Percentiles rank a stretch among this genome's conserved stretches.
These are phyloP conservation scores for Aspergillus udagawae DNA, from an alignment of 2,329 filamentous ascomycete genomes.

Conservation along the genomic window DNA sequence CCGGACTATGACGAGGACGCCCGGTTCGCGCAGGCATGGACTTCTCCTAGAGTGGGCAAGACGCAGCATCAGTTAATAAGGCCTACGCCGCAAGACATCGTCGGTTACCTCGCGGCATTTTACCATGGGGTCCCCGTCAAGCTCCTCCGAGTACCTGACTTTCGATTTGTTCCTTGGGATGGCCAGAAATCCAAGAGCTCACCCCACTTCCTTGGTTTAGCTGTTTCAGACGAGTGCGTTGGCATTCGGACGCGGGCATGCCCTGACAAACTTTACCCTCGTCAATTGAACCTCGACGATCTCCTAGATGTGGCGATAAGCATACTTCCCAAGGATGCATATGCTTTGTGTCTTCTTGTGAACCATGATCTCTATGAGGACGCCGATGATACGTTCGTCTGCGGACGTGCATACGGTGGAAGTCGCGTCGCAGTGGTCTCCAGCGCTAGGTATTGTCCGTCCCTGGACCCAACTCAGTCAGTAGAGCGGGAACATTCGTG, in stretches of 20 bases:
- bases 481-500: conserved; percentile 54
- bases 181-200: conserved; percentile 7
- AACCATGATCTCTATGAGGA: conserved; percentile 64
- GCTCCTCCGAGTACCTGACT: conserved; percentile 28
- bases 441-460: conserved; percentile 58
- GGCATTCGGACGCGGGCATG: conserved; percentile 51
- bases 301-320: conserved; percentile 55
- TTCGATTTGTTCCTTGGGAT: conserved; percentile 52
- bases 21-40: conserved; percentile 44
- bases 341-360: conserved; percentile 54
- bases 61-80: background rate
- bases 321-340: conserved; percentile 55
- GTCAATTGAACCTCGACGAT: conserved; percentile 55
- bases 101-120: conserved; percentile 46
- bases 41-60: conserved; percentile 18
- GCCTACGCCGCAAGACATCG: conserved; percentile 28
- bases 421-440: conserved; percentile 61
- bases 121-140: conserved; percentile 55
- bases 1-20: conserved; percentile 41
- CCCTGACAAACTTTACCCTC: conserved; percentile 44
- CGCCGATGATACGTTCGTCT: conserved; percentile 64
- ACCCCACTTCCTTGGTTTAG: conserved; percentile 46
- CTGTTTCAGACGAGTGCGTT: conserved; percentile 33
- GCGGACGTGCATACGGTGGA: conserved; percentile 62
- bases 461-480: conserved; percentile 41